Evolutionary conservation across 2,329 filamentous ascomycete species (phyloP), one percentile per base, ranked within the genome.

Genomic region (Pseudopyricularia javanii): DNA sequence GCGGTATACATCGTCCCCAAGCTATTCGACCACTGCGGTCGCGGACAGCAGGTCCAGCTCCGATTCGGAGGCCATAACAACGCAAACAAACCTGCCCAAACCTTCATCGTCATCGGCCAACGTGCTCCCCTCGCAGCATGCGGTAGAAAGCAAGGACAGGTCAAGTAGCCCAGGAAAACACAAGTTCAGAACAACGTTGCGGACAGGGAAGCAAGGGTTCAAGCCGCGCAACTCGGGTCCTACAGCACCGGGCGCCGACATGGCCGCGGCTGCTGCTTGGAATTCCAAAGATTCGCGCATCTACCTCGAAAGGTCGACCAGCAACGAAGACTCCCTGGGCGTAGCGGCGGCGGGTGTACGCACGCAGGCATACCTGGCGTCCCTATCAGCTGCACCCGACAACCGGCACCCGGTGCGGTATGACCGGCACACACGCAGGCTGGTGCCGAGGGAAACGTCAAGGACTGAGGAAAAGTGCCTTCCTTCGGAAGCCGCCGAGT

Each of bases 211-310:
- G 57, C 59, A 66, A 20, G 61, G 66, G 28, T 47, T 52, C 40
- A 47, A 26, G 30, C 40, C 40, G 14, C 43, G 40, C 11, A 43
- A 52, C n/a, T 12, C 35, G 12, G 40, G n/a, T 15, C 11, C 26
- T 22, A 52, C 50, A 7, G 40, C 50, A 12, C 70, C 70, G 8
- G 73, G 80, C 1, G 75, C 81, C 12, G 83, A 74, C 63, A 82
- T 80, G 61, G 82, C 82, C 40, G 82, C 82, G 26, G 79, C 78
- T 3, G 61, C 85, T 51, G 82, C 82, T 32, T 86, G 82, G 80
- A 73, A 64, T 52, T 68, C 70, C 17, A 63, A 77, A 14, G 67
- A 52, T n/a, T 47, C 50, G 33, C 40, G 40, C 20, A 8, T 17
- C 40, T 45, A 45, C 40, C 40, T 20, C 40, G 40, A 45, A 15